Evolutionary conservation across 805 yeast species (phyloP), one percentile per base, ranked within the genome.

Genomic region (Citeromyces matritensis): DNA sequence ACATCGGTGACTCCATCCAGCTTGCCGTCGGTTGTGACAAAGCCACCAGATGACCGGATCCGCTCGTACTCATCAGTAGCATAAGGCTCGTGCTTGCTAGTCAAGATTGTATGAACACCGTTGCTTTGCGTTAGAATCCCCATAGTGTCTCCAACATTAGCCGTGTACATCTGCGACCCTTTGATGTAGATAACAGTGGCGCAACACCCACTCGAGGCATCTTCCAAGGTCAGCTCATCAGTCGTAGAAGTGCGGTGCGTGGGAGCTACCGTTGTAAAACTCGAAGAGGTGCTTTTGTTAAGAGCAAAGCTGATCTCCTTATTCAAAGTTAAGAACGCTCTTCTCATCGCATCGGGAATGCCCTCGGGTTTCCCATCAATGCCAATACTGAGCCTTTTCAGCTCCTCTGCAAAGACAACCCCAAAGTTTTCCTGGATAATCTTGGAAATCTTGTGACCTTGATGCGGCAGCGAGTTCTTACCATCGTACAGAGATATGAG

Each of bases 111-210:
- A 48, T 70, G 78, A 30, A 83, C 88, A 21, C 97, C 95, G 51
- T 81, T 84, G 26, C 72, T 69, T 36, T 78, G 69, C 6, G 94
- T 74, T 31, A 88, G 49, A 31, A 91, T 60, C 1, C 84, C 86
- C 65, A 77, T 78, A 2, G 83, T 73, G 45, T 91, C 96, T 44
- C 99, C 99, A 33, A 83, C 69, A 39, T 86, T 86, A 2, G 95
- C 95, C 15, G 85, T 65, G 49, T 76, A 84, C 14, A 85, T 49
- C 33, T 60, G 64, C 32, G 69, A 68, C 12, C 77, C 93, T 37
- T 71, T 72, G 42, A 88, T 65, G 49, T 83, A 91, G 9, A 84
- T 61, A 9, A 84, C 73, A 0, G 95, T 76, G 0, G 84, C 80
- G 38, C 94, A 73, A 28, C 94, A 79, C 9, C 98, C 98, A 10